phyloP scores from a whole-genome alignment of 306 rosid genomes.

The Heteromeles arbutifolia region DNA sequence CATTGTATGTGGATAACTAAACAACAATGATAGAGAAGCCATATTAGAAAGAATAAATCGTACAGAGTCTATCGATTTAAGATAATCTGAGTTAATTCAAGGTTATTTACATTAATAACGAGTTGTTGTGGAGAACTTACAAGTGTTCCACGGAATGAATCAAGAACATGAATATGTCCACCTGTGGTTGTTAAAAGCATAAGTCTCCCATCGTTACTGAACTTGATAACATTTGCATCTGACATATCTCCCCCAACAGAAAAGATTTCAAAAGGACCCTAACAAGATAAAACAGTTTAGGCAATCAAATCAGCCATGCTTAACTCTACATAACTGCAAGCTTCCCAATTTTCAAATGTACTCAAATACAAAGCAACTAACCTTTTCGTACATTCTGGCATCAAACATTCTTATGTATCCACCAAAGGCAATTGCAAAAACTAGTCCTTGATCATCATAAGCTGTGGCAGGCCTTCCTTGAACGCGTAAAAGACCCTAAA shows the following conservation, averaged over 20 bases:
- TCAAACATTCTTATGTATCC: conserved; percentile 88
- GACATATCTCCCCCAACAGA: conserved; percentile 86
- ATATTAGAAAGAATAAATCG: conserved; percentile 7
- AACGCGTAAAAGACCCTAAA: conserved; percentile 78
- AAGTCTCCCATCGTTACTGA: conserved; percentile 90
- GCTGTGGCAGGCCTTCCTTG: conserved; percentile 97
- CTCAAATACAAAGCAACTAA: conserved; percentile 20
- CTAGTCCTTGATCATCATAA: conserved; percentile 89
- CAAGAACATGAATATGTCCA: conserved; percentile 90
- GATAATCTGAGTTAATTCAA: background rate
- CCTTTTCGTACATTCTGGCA: conserved; percentile 86
- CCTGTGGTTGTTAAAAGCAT: conserved; percentile 76
- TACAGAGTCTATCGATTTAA: conserved; percentile 12
- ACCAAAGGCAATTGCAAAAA: conserved; percentile 90
- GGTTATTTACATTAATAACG: background rate
- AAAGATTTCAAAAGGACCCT: conserved; percentile 94
- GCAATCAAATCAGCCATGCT: conserved; percentile 11
- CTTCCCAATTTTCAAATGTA: background rate
- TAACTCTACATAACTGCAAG: conserved; percentile 1
- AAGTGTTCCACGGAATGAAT: conserved; percentile 88
- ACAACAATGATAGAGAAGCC: conserved; percentile 9
- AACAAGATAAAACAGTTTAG: conserved; percentile 17
- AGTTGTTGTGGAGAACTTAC: conserved; percentile 37
- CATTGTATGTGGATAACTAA: conserved; percentile 76
- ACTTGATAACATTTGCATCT: conserved; percentile 92